Percentiles rank a stretch among this genome's conserved stretches.
phyloP scores from a whole-genome alignment of 1,284 basidiomycete species.

The Chondrostereum purpureum region DNA sequence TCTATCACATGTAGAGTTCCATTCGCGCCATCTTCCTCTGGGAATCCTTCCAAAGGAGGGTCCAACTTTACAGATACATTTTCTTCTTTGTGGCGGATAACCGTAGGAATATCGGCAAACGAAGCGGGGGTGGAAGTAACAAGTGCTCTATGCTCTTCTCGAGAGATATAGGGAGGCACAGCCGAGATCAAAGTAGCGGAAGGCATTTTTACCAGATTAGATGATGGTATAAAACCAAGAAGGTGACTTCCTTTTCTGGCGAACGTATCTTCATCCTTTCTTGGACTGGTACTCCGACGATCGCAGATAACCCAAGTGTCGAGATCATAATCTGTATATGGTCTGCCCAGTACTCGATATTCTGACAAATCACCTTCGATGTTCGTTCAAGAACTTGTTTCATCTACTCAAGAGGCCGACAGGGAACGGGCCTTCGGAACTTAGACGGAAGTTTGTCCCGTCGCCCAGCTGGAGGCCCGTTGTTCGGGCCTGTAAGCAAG shows the following conservation, averaged over 20 bases:
- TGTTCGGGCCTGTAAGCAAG: too few species aligned
- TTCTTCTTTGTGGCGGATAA: slow-evolving; percentile 67
- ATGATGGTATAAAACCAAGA: not conserved
- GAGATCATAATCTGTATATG: too few species aligned
- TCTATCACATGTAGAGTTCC: slow-evolving; percentile 80
- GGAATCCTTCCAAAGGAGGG: slow-evolving; percentile 56
- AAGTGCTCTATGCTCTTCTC: slow-evolving; percentile 61
- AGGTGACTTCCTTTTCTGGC: not conserved
- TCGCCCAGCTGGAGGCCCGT: too few species aligned
- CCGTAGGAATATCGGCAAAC: slow-evolving; percentile 76
- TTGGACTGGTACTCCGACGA: too few species aligned
- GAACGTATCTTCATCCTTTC: not conserved
- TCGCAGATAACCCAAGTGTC: too few species aligned
- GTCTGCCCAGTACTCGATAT: too few species aligned
- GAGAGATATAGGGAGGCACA: slow-evolving; percentile 55
- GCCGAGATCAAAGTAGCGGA: slow-evolving; percentile 34
- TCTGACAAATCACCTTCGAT: too few species aligned
- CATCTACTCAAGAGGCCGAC: too few species aligned
- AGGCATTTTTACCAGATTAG: not conserved
- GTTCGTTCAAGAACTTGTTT: too few species aligned
- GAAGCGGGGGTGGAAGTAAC: slow-evolving; percentile 73
- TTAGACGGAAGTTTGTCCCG: too few species aligned
- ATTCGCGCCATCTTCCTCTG: slow-evolving; percentile 37
- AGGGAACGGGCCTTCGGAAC: too few species aligned
- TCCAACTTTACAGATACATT: slow-evolving; percentile 63